Percentiles rank a stretch among this genome's conserved stretches.
Conservation (phyloP, 1,139 yeast genomes). For the Suhomyces coccinellae region DNA sequence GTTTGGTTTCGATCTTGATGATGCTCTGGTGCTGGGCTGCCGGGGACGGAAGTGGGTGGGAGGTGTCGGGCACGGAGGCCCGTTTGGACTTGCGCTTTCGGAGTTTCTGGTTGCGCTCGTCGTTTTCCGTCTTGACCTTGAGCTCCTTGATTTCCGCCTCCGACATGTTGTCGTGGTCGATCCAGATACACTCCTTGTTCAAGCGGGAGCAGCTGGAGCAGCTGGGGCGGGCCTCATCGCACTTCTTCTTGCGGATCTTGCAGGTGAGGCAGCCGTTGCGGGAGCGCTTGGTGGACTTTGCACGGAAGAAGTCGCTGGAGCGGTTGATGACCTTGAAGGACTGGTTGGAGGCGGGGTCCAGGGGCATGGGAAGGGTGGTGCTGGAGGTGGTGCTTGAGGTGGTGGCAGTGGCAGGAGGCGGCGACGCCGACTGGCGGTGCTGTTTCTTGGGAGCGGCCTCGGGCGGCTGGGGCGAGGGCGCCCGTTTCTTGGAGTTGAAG, state of each 20-base stretch:
- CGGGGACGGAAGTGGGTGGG: neutral
- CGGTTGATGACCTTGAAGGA: slow-evolving; percentile 10
- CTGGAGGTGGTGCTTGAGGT: neutral
- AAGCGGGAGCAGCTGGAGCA: slow-evolving; percentile 47
- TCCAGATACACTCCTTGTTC: slow-evolving; percentile 28
- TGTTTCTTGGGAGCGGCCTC: neutral
- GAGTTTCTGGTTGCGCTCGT: slow-evolving; percentile 35
- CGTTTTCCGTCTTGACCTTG: slow-evolving; percentile 28
- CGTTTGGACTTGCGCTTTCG: slow-evolving; percentile 31
- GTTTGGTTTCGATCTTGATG: neutral
- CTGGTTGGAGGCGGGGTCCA: neutral
- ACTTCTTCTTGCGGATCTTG: slow-evolving; percentile 68
- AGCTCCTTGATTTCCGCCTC: slow-evolving; percentile 26
- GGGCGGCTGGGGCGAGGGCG: neutral
- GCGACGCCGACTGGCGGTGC: too few relatives aligned
- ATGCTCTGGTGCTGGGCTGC: neutral
- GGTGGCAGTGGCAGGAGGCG: neutral
- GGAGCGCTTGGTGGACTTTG: slow-evolving; percentile 30
- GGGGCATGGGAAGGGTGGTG: neutral
- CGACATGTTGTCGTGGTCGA: slow-evolving; percentile 31
- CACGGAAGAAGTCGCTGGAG: slow-evolving; percentile 10
- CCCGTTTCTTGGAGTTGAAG: slow-evolving; percentile 12
- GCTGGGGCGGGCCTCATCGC: slow-evolving; percentile 62
- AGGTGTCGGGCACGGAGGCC: neutral
- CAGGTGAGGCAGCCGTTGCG: slow-evolving; percentile 70